Evolutionary conservation across 164 flowering plant genomes (phyloP).

Genomic region (Tetracentron sinense): DNA sequence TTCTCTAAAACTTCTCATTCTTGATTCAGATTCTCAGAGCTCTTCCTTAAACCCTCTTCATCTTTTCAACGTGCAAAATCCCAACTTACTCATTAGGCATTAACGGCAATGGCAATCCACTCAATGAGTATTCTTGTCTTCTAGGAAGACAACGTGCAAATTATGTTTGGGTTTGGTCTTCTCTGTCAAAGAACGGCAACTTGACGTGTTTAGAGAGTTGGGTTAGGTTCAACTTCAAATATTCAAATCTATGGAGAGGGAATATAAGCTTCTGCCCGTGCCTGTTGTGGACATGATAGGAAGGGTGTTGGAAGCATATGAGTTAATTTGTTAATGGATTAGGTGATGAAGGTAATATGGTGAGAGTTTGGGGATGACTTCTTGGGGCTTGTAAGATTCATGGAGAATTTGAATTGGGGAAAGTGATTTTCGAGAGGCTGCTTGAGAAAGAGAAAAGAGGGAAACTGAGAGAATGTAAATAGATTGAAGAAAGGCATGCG

Average conservation of each 20-base stretch:
- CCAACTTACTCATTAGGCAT: too few relatives aligned
- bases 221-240: too few relatives aligned
- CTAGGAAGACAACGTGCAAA: too few relatives aligned
- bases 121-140: too few relatives aligned
- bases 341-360: conserved; percentile 49
- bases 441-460: conserved; percentile 54
- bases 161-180: too few relatives aligned
- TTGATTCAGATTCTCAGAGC: too few relatives aligned
- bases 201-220: too few relatives aligned
- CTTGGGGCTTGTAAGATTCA: conserved; percentile 78
- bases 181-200: too few relatives aligned
- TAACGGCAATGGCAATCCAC: too few relatives aligned
- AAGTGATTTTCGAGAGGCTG: conserved; percentile 48
- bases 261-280: conserved; percentile 44
- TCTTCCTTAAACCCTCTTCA: too few relatives aligned
- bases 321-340: conserved; percentile 49
- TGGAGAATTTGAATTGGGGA: conserved; percentile 55
- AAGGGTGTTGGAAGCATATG: conserved; percentile 70
- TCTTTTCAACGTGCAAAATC: too few relatives aligned
- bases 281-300: conserved; percentile 79
- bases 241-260: conserved; percentile 59
- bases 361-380: conserved; percentile 83
- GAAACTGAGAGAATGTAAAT: conserved; percentile 58
- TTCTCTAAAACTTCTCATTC: too few relatives aligned
- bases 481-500: conserved; percentile 61